Evolutionary conservation across 768 basidiomycete genomes (phyloP), one percentile per base, ranked within the genome.

Genomic region (Trametes cinnabarina): DNA sequence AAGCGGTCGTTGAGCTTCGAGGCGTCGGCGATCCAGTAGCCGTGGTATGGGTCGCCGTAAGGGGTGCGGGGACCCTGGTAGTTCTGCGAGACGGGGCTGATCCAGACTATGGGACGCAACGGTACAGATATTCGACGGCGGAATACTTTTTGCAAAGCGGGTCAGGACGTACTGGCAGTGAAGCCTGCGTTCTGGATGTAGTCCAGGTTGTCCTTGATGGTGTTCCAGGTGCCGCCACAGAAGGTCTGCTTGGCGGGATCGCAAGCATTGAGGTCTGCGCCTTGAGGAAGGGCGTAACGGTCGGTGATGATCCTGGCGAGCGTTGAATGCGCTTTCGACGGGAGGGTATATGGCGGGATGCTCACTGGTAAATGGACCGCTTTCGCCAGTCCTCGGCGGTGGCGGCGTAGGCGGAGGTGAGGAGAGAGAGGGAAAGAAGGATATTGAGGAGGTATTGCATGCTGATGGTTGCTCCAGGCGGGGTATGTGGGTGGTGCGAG

Each of bases 141-240:
- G 30, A 44, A 32, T 43, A 39, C n/a, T n/a, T n/a, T n/a, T n/a
- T 19, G 62, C 41, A 17, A 11, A 34, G 55, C 25, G 41, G 47
- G 39, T 47, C 9, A 34, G 40, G 39, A 70, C 78, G 41, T 40
- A 84, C 87, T 74, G 14, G 90, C 90, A 14, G 90, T 90, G 72
- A 92, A 92, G 3, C 91, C 91, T 57, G 88, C 88, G 57, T 85
- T 71, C 64, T 91, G 84, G 48, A 95, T 86, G 66, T 94, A 95
- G 69, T 93, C 90, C n/a, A 94, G 77, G 68, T 91, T 87, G 61
- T 83, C 76, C 56, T 77, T 81, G 62, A 93, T 82, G 9, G 83
- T 77, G 51, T 81, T 84, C 88, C 90, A 93, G n/a, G 85, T 90
- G 5, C 92, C 90, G n/a, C 92, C 92, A 60, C 91, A 94, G 78